phyloP scores from a whole-genome alignment of 2,329 filamentous ascomycete genomes.

The Penicillium sp. region DNA sequence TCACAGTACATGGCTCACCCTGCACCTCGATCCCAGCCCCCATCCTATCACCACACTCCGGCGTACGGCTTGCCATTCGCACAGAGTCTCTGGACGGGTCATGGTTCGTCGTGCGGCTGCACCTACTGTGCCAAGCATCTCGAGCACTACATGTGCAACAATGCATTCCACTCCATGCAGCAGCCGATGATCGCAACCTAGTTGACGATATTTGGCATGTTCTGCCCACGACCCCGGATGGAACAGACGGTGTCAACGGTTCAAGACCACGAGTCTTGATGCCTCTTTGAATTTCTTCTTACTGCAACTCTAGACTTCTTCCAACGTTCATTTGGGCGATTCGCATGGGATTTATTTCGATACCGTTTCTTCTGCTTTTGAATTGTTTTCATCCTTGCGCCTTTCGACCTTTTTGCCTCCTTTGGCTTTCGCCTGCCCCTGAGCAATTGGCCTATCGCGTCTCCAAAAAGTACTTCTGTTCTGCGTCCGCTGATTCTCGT shows the following conservation, averaged over 20 bases:
- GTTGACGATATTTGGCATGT: conserved; percentile 12
- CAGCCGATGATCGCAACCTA: conserved; percentile 47
- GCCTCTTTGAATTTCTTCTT: conserved; percentile 17
- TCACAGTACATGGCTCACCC: conserved; percentile 36
- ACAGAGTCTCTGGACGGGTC: conserved; percentile 48
- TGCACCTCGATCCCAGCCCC: conserved; percentile 44
- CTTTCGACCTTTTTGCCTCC: conserved; percentile 22
- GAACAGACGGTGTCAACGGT: conserved; percentile 11
- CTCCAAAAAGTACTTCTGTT: conserved; percentile 34
- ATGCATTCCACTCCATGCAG: conserved; percentile 46
- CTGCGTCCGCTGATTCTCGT: conserved; percentile 29
- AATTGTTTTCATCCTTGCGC: conserved; percentile 27
- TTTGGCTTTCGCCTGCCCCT: conserved; percentile 30
- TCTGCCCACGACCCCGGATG: conserved; percentile 13
- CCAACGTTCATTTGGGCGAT: conserved; percentile 21
- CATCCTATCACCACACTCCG: conserved; percentile 49
- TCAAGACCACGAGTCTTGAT: conserved; percentile 2
- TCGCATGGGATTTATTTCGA: conserved; percentile 27
- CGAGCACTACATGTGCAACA: conserved; percentile 50
- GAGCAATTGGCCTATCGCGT: conserved; percentile 34
- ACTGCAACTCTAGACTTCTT: conserved; percentile 27
- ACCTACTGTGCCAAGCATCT: conserved; percentile 49
- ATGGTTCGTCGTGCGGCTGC: conserved; percentile 49
- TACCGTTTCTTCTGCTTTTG: conserved; percentile 27
- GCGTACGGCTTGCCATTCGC: conserved; percentile 48